Evolutionary conservation across 116 monocot species (phyloP), one percentile per base, ranked within the genome.

Genomic region (Papilionanthe hybrid): DNA sequence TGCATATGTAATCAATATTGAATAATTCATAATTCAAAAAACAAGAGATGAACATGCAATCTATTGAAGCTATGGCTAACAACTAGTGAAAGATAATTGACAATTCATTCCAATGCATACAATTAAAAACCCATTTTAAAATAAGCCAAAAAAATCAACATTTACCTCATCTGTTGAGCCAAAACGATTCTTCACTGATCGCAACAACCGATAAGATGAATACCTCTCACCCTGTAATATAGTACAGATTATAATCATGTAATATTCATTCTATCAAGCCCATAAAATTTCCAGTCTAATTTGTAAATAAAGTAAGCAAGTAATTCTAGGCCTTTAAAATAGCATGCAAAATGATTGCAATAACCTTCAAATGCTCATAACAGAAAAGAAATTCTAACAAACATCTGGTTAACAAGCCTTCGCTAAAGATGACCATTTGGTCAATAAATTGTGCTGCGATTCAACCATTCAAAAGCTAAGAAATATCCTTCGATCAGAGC

Each of bases 161-260:
- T 15, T 42, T 83, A 98, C 98, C 93, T 98, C 98, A 87, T 98
- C 98, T 42, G 94, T 98, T 65, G 98, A 87, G 44, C 98, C 98
- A 84, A 98, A 98, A 30, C 98, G 91, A 60, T 98, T 98, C 72
- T 98, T 98, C 60, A 94, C 98, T 29, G 98, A 88, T 79, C 98
- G 86, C 79, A 98, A 69, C 32, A 98, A 81, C 48, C 98, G 89
- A 85, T 90, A 88, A 15, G 94, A 91, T 50, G 91, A 91, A 76
- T 85, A 89, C 45, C 92, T 91, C 82, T 98, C 98, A n/a, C 98
- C 98, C 98, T 98, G 77, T 32, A 69, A 32, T 17, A 69, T 15
- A 22, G 5, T 32, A 69, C 25, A 69, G 37, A n/a, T 32, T 69
- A 69, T 32, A 30, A 69, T 15, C 68, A 68, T 30, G 32, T 69